A percentile compares a stretch with the other conserved stretches of the same genome.
These are phyloP conservation scores for Meripilus lineatus DNA, from an alignment of 1,284 basidiomycete species.

Conservation along the genomic window DNA sequence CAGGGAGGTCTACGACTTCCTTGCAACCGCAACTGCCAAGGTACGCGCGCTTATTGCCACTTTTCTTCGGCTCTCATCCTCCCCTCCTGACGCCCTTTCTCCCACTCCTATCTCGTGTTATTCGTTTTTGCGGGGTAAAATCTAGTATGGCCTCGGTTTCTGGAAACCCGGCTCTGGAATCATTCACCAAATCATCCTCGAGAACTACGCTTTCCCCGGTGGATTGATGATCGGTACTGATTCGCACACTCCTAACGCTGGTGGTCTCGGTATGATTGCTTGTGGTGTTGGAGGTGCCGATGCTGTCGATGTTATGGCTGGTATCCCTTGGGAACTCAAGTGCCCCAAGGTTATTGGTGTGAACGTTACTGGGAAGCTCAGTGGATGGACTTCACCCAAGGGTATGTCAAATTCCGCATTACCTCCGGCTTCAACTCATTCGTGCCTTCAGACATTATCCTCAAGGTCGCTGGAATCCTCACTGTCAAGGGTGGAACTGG, in stretches of 20 bases:
- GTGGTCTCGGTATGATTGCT: constrained; percentile 98
- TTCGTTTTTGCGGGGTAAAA: not conserved
- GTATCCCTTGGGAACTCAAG: constrained; percentile 98
- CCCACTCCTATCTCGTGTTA: constrained; percentile 1
- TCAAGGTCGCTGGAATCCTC: constrained; percentile 96
- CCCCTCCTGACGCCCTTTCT: not conserved
- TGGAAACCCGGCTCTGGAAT: constrained; percentile 99
- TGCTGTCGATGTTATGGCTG: constrained; percentile 98
- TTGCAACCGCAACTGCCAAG: constrained; percentile 96
- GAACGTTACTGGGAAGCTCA: constrained; percentile 91
- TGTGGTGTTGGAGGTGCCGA: constrained; percentile 99
- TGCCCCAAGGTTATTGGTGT: constrained; percentile 99
- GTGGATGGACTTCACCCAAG: constrained; percentile 98
- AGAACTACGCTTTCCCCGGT: constrained; percentile 99
- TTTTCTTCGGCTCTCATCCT: constrained; percentile 1
- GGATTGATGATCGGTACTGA: constrained; percentile 99
- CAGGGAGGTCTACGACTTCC: constrained; percentile 99
- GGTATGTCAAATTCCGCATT: constrained; percentile 42
- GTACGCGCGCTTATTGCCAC: constrained; percentile 31
- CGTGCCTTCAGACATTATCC: constrained; percentile 72
- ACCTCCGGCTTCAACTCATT: constrained; percentile 9
- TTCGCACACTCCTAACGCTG: constrained; percentile 98
- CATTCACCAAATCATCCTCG: constrained; percentile 96
- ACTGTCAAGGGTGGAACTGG: constrained; percentile 98
- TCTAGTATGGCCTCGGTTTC: constrained; percentile 94